Evolutionary conservation across 2,329 filamentous ascomycete genomes (phyloP), one percentile per base, ranked within the genome.

Genomic region (Aspergillus ibericus): DNA sequence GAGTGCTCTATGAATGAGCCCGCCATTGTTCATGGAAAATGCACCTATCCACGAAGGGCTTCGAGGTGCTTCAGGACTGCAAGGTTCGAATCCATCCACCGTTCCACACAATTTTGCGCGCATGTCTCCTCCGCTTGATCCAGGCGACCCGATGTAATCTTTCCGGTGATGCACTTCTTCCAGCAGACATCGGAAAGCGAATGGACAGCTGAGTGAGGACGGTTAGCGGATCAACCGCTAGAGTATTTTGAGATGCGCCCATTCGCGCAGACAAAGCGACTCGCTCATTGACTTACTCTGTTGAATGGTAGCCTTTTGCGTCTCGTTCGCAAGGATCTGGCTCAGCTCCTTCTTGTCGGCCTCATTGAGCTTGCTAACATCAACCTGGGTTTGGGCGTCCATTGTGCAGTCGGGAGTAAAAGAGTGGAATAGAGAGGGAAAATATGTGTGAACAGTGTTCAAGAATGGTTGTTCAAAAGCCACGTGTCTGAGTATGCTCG

Each of bases 91-190:
- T 99, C 95, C 79, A 98, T 83, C 78, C 96, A 98, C 57, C 95
- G 84, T 70, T 96, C 91, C 57, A 98, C 92, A 72, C 95, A 99
- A 81, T 96, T 97, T 75, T 88, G 82, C 74, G 96, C 84, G 76
- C 95, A 99, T 8, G 82, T 79, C 80, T 95, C 88, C 80, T 99
- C 95, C 61, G 78, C 81, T 70, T 83, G 85, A 66, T 96, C 91
- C 66, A 99, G 81, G 69, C 86, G 85, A 27, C 86, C 85, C 61
- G 82, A 84, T 66, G 88, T 87, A 74, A 97, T 88, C 58, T 82
- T 83, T 55, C 86, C 82, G 8, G 90, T 89, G 61, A 97, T 82
- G 82, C 95, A 99, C 81, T 97, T 98, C 73, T 88, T 92, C 88
- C 93, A 99, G 85, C 95, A 99, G 60, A 90, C 85, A 69, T 95